Percentiles rank a stretch among this genome's conserved stretches.
phyloP scores from a whole-genome alignment of 345 rosid genomes.

The Anastatica hierochuntica region DNA sequence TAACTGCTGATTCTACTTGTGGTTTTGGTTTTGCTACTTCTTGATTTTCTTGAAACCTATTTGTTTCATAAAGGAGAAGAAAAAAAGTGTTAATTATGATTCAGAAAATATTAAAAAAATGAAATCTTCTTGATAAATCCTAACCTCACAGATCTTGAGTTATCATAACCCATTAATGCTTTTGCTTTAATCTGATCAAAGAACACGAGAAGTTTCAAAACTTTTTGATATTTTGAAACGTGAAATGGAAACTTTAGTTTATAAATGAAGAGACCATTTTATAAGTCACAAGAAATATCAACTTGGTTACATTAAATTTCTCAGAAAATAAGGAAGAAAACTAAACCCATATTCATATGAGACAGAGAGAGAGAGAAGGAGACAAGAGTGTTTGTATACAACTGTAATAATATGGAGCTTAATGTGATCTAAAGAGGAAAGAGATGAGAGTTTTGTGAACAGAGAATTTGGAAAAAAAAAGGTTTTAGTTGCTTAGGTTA shows the following conservation, averaged over 20 bases:
- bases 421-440: not conserved
- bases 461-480: not conserved
- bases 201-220: conserved; percentile 14
- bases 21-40: conserved; percentile 33
- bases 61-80: not conserved
- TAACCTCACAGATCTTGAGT: conserved; percentile 73
- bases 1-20: conserved; percentile 29
- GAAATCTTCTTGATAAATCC: not conserved
- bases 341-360: conserved; percentile 1
- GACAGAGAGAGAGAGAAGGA: conserved; percentile 11
- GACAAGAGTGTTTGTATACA: conserved; percentile 19
- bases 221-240: conserved; percentile 13
- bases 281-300: conserved; percentile 10
- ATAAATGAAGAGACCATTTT: conserved; percentile 10
- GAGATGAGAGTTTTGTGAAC: not conserved
- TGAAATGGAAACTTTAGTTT: conserved; percentile 8
- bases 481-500: conserved; percentile 12
- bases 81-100: not conserved
- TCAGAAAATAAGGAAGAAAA: conserved; percentile 10
- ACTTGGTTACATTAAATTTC: conserved; percentile 22
- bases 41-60: conserved; percentile 54
- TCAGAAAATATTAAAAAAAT: not conserved
- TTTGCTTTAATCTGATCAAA: conserved; percentile 5
- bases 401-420: conserved; percentile 1
- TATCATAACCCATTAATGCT: conserved; percentile 25